Conservation (phyloP, 2,329 filamentous ascomycete species). For the Sporothrix dimorphospora region DNA sequence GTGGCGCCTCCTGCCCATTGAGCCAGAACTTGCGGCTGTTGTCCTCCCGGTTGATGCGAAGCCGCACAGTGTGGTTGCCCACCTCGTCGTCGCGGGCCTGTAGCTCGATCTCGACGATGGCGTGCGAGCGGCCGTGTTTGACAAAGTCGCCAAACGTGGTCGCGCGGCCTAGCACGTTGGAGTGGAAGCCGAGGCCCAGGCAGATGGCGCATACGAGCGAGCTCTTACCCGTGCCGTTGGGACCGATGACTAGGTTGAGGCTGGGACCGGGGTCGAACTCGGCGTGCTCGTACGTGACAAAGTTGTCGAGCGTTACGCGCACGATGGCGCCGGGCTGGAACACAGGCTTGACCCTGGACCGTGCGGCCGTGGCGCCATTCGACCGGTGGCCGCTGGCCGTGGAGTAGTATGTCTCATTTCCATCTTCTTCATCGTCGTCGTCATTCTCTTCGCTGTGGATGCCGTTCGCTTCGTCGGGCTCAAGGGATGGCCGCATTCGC, state of each 20-base stretch:
- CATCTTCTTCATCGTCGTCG: slow-evolving; percentile 27
- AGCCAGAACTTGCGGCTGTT: slow-evolving; percentile 80
- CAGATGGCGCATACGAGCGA: slow-evolving; percentile 97
- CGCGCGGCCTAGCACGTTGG: slow-evolving; percentile 81
- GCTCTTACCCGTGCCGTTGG: slow-evolving; percentile 98
- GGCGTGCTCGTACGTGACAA: slow-evolving; percentile 91
- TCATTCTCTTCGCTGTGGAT: slow-evolving; percentile 26
- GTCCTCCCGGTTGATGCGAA: slow-evolving; percentile 78
- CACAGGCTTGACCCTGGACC: slow-evolving; percentile 35
- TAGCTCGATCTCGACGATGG: slow-evolving; percentile 88
- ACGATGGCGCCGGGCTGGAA: slow-evolving; percentile 83
- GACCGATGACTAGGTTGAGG: slow-evolving; percentile 97
- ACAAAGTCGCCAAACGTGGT: slow-evolving; percentile 87
- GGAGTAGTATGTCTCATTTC: slow-evolving; percentile 35
- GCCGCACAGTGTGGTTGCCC: slow-evolving; percentile 72
- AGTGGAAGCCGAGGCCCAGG: slow-evolving; percentile 82
- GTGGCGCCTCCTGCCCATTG: slow-evolving; percentile 65
- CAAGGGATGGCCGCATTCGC: slow-evolving; percentile 41
- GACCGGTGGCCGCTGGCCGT: slow-evolving; percentile 36
- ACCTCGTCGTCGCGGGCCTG: slow-evolving; percentile 61
- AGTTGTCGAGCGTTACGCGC: slow-evolving; percentile 81
- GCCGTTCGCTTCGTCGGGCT: slow-evolving; percentile 30
- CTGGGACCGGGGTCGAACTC: slow-evolving; percentile 91
- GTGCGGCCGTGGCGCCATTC: slow-evolving; percentile 29
- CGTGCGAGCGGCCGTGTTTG: slow-evolving; percentile 80